Base-by-base conservation (phyloP, 2,329 filamentous ascomycete species). In the Aspergillus fischeri region DNA sequence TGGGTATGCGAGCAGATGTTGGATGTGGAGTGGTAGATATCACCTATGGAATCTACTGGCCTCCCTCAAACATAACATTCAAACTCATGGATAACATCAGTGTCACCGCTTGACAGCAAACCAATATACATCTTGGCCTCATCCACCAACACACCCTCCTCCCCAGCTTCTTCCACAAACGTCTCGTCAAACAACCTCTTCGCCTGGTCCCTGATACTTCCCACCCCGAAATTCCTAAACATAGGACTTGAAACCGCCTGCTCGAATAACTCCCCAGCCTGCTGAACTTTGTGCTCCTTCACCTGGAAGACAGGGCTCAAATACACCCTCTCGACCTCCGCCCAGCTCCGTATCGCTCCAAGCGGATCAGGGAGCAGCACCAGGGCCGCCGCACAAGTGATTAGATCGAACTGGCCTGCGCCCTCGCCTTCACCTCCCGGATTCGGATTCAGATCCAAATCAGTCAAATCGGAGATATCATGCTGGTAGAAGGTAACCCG, bases 1-100 rank as follows among this genome's bases (percentile, higher is more conserved):
- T 79, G 77, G 76, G 76, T 78, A 28, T 77, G 75, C 58, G 63
- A 68, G 55, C 60, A 75, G 62, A 73, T 78, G 32, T 38, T 38
- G 32, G 32, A 14, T 5, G 32, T 17, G 14, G 32, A 38, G 14
- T 17, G 32, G 32, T 38, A 38, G 14, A 17, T 17, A 2, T 38
- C 11, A 14, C 28, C 29, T 11, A 11, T 4, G 29, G 10, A 29
- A 11, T 3, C 10, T 4, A 29, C 28, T 2, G 29, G 9, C 9
- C 11, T 32, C 10, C 29, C 29, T 32, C 29, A 32, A 32, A 11
- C 29, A 11, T 11, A 11, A 4, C 10, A 11, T 32, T 11, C 29
- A 32, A 32, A 4, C 3, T 11, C 29, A 32, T 11, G 29, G 10
- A 11, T 11, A 32, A 4, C 29, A 32, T 9, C 9, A 11, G 1